These are phyloP conservation scores for Lactifluus hygrophoroides DNA, from an alignment of 768 basidiomycete species.

Conservation along the genomic window DNA sequence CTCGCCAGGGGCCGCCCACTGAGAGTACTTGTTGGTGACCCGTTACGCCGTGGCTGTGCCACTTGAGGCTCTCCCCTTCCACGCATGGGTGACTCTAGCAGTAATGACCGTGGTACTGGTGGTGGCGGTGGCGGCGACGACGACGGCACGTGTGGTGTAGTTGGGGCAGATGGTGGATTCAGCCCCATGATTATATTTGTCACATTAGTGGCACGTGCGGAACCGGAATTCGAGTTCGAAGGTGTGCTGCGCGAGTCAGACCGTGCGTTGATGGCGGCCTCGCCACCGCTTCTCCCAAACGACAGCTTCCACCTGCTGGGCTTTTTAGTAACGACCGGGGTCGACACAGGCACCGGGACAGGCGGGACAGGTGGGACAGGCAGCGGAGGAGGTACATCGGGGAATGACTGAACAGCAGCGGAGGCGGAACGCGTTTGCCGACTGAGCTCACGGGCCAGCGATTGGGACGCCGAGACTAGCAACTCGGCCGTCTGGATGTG, in stretches of 20 bases:
- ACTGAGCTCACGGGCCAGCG: constrained; percentile 77
- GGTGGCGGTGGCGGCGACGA: neutral
- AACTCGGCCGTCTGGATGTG: constrained; percentile 53
- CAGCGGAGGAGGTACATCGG: constrained; percentile 28
- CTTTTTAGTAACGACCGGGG: constrained; percentile 47
- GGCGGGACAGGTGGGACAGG: constrained; percentile 43
- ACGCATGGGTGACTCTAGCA: neutral
- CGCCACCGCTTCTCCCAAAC: constrained; percentile 49
- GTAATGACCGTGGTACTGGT: neutral
- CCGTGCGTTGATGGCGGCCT: neutral
- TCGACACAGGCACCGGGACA: constrained; percentile 28
- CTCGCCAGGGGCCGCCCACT: constrained; percentile 45
- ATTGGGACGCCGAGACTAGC: constrained; percentile 73
- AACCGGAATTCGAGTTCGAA: constrained; percentile 14
- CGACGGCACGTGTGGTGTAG: neutral
- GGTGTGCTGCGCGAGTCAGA: constrained; percentile 8
- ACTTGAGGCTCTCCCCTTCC: neutral
- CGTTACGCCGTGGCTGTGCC: constrained; percentile 20
- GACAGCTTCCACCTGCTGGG: constrained; percentile 80
- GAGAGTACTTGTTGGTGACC: constrained; percentile 50
- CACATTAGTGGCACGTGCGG: constrained; percentile 72
- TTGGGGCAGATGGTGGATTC: constrained; percentile 34
- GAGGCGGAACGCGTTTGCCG: constrained; percentile 32
- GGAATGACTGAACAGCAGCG: constrained; percentile 13
- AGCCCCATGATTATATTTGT: constrained; percentile 66